phyloP scores from a whole-genome alignment of 768 basidiomycete genomes.

The Pulveroboletus frians region DNA sequence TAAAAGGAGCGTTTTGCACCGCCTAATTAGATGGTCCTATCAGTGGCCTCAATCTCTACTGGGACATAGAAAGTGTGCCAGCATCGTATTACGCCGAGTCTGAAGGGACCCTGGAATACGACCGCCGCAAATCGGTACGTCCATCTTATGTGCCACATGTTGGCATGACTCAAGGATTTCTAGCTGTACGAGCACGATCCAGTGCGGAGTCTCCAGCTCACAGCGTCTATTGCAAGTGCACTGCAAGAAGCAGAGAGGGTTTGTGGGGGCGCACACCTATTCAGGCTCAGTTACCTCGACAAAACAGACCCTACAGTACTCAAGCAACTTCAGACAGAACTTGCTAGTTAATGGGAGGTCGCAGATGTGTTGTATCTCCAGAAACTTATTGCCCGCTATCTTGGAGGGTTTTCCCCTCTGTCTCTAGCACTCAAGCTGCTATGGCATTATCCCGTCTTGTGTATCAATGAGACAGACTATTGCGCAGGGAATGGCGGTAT shows the following conservation, averaged over 20 bases:
- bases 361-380: neutral
- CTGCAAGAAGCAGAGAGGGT: constrained; percentile 59
- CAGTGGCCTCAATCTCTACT: constrained; percentile 51
- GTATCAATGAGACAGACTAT: constrained; percentile 2
- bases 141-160: neutral
- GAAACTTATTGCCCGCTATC: neutral
- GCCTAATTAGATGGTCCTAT: neutral
- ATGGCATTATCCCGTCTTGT: constrained; percentile 1
- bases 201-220: constrained; percentile 62
- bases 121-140: constrained; percentile 67
- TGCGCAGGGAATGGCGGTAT: constrained; percentile 1
- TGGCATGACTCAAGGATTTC: constrained; percentile 7
- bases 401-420: neutral
- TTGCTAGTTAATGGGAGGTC: constrained; percentile 21
- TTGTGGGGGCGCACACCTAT: constrained; percentile 53
- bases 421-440: neutral
- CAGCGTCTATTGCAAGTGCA: constrained; percentile 49
- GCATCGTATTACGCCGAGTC: constrained; percentile 55
- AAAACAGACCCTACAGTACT: constrained; percentile 72
- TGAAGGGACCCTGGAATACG: constrained; percentile 68
- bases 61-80: constrained; percentile 65
- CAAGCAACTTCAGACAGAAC: constrained; percentile 58
- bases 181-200: constrained; percentile 71
- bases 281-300: constrained; percentile 56
- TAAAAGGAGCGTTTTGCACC: neutral